Conservation (phyloP, 73 alveolate genomes). For the Uronychia setigera region DNA sequence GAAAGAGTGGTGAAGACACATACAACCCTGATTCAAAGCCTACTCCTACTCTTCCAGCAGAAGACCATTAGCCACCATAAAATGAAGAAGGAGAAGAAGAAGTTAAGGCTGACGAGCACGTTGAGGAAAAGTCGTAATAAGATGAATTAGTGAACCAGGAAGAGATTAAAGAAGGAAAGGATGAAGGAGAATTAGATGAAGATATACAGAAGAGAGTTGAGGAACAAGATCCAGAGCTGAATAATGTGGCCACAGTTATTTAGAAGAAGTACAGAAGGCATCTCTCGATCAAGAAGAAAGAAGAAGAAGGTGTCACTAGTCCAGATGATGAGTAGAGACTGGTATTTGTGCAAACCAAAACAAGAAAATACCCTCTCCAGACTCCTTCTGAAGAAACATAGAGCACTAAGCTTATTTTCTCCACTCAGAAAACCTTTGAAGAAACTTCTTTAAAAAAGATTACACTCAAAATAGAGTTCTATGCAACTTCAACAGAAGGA, state of each 20-base stretch:
- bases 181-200: neutral
- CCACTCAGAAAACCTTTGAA: neutral
- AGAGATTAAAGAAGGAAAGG: neutral
- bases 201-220: neutral
- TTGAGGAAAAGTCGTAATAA: neutral
- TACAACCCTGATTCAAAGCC: neutral
- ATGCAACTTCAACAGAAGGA: neutral
- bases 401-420: too few species aligned
- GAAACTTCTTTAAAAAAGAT: neutral
- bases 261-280: neutral
- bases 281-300: neutral
- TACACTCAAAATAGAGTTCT: neutral
- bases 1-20: neutral
- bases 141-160: neutral
- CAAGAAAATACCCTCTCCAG: neutral
- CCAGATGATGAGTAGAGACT: neutral
- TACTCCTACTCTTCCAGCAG: too few species aligned
- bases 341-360: neutral
- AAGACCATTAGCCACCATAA: too few species aligned
- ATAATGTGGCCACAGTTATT: neutral
- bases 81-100: too few species aligned
- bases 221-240: neutral
- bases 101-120: too few species aligned
- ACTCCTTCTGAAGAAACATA: too few species aligned
- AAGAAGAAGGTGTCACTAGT: neutral